Base-by-base conservation (phyloP, 108 stramenopile genomes). In the Skeletonema costatum region DNA sequence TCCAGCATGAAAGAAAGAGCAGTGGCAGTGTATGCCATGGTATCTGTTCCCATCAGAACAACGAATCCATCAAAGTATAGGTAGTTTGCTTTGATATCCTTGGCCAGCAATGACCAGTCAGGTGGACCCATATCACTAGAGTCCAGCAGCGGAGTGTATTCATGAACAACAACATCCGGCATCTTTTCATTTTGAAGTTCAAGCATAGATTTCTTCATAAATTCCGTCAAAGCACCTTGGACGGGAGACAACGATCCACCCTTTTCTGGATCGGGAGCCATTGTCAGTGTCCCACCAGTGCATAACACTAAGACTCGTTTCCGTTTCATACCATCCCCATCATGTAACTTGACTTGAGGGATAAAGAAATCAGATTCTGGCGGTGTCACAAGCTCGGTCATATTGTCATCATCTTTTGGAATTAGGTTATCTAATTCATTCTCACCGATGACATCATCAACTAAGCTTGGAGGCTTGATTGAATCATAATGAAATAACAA, bases 1-100 rank as follows among this genome's bases (percentile, higher is more conserved):
- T 99, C 97, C 32, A 99, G 80, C 97, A 99, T 98, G 87, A 99
- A 99, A 38, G 88, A 85, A 32, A 99, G 81, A 4, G 98, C 98
- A 16, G 94, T 88, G 0, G 98, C 93, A 14, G 90, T 70, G 84
- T 98, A 99, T 21, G 98, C 97, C 98, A 99, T 98, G 0, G 99
- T 99, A 85, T 99, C 99, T 0, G 98, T 99, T 31, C 99, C 99
- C 81, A 83, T 94, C 36, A 98, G 66, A 9, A 99, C 93, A 12
- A 99, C 98, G 65, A 99, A 99, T 9, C 98, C 98, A 81, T 97
- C 97, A 80, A 96, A 97, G 69, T 95, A 71, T 32, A 81, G 74
- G 81, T 98, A 97, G 63, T 97, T 92, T 17, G 83, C 80, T 62
- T 76, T 77, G 6, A 81, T 81, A 32, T 85, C 80, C 13, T 64